Conservation (phyloP, 2,329 filamentous ascomycete species). For the Epichloe brachyelytri region DNA sequence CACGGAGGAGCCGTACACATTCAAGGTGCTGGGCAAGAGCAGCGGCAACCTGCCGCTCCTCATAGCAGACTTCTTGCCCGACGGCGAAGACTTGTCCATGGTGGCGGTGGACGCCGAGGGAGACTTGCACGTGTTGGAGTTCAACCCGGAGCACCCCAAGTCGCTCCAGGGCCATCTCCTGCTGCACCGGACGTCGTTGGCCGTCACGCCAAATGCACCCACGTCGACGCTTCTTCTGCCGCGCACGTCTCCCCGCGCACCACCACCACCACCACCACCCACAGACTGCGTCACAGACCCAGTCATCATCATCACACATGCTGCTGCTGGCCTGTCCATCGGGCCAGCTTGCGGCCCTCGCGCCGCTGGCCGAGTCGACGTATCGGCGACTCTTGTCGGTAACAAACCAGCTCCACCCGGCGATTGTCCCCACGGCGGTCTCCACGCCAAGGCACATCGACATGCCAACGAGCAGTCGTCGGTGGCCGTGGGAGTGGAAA, state of each 20-base stretch:
- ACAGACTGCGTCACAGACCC: slow-evolving; percentile 2
- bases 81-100: slow-evolving; percentile 70
- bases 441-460: slow-evolving; percentile 75
- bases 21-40: slow-evolving; percentile 86
- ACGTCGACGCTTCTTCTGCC: slow-evolving; percentile 66
- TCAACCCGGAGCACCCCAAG: slow-evolving; percentile 90
- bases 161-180: slow-evolving; percentile 80
- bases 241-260: slow-evolving; percentile 35
- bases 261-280: slow-evolving; percentile 13
- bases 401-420: slow-evolving; percentile 64
- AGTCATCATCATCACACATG: slow-evolving; percentile 22
- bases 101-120: slow-evolving; percentile 74
- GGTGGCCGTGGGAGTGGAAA: slow-evolving; percentile 39
- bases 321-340: slow-evolving; percentile 63
- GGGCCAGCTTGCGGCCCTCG: slow-evolving; percentile 64
- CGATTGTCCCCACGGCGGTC: slow-evolving; percentile 60
- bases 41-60: slow-evolving; percentile 65
- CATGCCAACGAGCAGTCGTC: slow-evolving; percentile 27
- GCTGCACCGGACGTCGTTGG: slow-evolving; percentile 77
- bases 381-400: slow-evolving; percentile 79
- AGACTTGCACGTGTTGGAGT: slow-evolving; percentile 80
- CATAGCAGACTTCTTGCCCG: slow-evolving; percentile 76
- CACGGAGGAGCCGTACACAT: slow-evolving; percentile 90
- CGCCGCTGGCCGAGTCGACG: slow-evolving; percentile 61
- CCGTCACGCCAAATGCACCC: slow-evolving; percentile 65